Conservation (phyloP, 2,329 filamentous ascomycete species). For the Calycina marina region DNA sequence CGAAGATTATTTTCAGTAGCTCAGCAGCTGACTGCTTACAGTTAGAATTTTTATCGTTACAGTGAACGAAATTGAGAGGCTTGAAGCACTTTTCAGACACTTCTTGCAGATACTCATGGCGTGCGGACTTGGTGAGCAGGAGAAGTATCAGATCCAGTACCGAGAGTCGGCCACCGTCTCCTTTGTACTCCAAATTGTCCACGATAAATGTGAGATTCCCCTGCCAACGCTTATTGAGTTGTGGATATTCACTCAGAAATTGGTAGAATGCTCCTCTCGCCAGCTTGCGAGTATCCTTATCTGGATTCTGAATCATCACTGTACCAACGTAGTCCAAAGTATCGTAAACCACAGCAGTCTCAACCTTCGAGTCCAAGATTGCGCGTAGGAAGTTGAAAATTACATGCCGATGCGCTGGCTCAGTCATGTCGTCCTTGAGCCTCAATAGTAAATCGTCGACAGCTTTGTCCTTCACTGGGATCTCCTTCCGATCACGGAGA, state of each 20-base stretch:
- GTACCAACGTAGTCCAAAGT: slow-evolving; percentile 75
- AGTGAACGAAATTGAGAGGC: slow-evolving; percentile 69
- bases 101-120: slow-evolving; percentile 65
- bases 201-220: slow-evolving; percentile 84
- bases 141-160: slow-evolving; percentile 86
- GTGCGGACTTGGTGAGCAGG: slow-evolving; percentile 68
- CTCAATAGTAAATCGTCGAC: slow-evolving; percentile 71
- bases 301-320: slow-evolving; percentile 94
- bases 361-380: slow-evolving; percentile 69
- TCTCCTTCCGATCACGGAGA: slow-evolving; percentile 63
- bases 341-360: slow-evolving; percentile 83
- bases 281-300: slow-evolving; percentile 72
- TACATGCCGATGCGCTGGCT: slow-evolving; percentile 81
- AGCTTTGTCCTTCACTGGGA: slow-evolving; percentile 65
- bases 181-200: slow-evolving; percentile 80
- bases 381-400: slow-evolving; percentile 90
- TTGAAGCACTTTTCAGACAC: slow-evolving; percentile 71
- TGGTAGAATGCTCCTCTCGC: slow-evolving; percentile 85
- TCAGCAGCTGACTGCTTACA: slow-evolving; percentile 72
- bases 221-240: slow-evolving; percentile 74
- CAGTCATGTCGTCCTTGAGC: slow-evolving; percentile 77
- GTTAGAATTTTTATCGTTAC: slow-evolving; percentile 76
- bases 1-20: slow-evolving; percentile 69
- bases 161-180: slow-evolving; percentile 76
- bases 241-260: slow-evolving; percentile 87